A percentile compares a stretch with the other conserved stretches of the same genome.
phyloP scores from a whole-genome alignment of 495 filamentous ascomycete genomes.

The Tricharina praecox region DNA sequence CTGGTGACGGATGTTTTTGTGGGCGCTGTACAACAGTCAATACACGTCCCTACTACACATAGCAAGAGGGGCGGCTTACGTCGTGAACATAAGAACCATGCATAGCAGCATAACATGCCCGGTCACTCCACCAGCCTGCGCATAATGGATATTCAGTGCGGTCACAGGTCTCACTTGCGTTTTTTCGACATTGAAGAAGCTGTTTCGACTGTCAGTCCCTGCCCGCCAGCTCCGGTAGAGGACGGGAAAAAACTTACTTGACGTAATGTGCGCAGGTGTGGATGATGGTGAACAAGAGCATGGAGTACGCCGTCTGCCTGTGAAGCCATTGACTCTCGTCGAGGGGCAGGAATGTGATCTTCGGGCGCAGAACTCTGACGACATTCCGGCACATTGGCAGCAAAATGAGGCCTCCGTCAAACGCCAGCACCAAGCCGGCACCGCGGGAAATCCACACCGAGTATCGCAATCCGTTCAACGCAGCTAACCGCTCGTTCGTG shows the following conservation, averaged over 20 bases:
- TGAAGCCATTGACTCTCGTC: conserved; percentile 97
- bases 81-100: conserved; percentile 98
- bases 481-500: conserved; percentile 44
- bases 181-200: conserved; percentile 91
- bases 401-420: conserved; percentile 76
- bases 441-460: conserved; percentile 96
- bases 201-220: too few species aligned
- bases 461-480: conserved; percentile 63
- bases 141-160: conserved; percentile 88
- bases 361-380: conserved; percentile 66
- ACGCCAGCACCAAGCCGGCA: conserved; percentile 61
- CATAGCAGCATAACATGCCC: conserved; percentile 96
- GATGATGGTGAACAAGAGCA: conserved; percentile 65
- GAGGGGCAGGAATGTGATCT: conserved; percentile 71
- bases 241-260: too few species aligned
- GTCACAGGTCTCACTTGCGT: conserved; percentile 61
- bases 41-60: background rate
- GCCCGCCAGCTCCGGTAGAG: too few species aligned
- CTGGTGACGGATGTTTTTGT: conserved; percentile 84
- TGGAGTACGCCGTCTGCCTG: conserved; percentile 77
- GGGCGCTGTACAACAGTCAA: conserved; percentile 33
- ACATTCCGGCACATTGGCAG: conserved; percentile 90
- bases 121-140: conserved; percentile 75
- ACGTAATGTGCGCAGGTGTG: conserved; percentile 79
- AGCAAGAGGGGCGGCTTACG: conserved; percentile 21